A percentile compares a stretch with the other conserved stretches of the same genome.
Conservation (phyloP, 108 stramenopile species). For the Nitzschia putrida region DNA sequence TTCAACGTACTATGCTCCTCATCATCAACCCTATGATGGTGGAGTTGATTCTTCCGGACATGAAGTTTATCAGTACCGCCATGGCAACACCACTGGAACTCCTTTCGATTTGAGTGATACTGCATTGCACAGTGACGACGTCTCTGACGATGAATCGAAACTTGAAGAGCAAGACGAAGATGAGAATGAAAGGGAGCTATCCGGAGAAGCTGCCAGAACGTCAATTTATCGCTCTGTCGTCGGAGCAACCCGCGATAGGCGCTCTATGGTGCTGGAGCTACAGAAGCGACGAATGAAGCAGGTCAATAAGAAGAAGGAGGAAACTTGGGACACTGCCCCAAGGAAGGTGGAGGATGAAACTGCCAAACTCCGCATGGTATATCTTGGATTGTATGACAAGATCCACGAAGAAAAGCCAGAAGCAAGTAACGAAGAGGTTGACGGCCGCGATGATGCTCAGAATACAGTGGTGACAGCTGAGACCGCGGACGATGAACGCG, state of each 20-base stretch:
- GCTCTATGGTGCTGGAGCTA: constrained; percentile 13
- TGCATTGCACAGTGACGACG: background rate
- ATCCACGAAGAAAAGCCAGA: constrained; percentile 1
- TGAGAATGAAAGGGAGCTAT: background rate
- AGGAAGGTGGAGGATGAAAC: constrained; percentile 3
- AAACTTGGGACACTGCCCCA: background rate
- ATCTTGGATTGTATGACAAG: constrained; percentile 17
- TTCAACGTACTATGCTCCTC: constrained; percentile 12
- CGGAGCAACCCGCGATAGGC: background rate
- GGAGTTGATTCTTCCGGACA: background rate
- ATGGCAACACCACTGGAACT: constrained; percentile 2
- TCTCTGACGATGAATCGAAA: background rate
- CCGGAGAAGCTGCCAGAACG: background rate
- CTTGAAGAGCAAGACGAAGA: background rate
- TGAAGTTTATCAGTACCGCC: background rate
- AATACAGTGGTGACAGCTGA: background rate
- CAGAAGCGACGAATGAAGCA: constrained; percentile 20
- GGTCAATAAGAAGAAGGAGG: background rate
- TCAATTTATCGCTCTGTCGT: constrained; percentile 12
- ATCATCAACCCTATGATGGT: constrained; percentile 21
- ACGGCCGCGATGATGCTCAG: background rate
- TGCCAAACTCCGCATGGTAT: constrained; percentile 4
- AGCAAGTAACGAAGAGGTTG: background rate
- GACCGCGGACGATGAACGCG: constrained; percentile 8
- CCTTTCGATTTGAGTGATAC: background rate